Base-by-base conservation (phyloP, 2,329 filamentous ascomycete genomes). In the Xylaria sp. region DNA sequence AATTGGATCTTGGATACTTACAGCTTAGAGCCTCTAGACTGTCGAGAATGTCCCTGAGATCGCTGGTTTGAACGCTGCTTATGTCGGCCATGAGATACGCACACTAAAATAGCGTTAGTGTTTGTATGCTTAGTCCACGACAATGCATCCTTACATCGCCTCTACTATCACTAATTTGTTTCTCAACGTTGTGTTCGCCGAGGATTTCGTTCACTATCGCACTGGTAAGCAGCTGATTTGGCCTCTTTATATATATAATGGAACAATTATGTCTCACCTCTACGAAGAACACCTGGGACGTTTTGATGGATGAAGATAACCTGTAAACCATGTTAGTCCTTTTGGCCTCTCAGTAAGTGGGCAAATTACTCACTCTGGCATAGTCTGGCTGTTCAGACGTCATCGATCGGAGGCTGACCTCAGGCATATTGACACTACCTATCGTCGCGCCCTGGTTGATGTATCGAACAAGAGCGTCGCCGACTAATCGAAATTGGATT, bases 81-180 rank as follows among this genome's bases (percentile, higher is more conserved):
- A 99, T 92, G 83, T 99, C 96, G 7, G 96, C 96, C 94, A 99
- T 97, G 71, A 99, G 85, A 80, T 99, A 99, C 23, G 96, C 96
- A 73, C 96, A 87, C 86, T 91, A 74, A 15, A 65, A 6, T 63
- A 54, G 66, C 63, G 36, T 66, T 60, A 67, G 63, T 42, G 15
- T 57, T 33, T 51, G 36, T 49, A 4, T 59, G 42, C 31, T 4
- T 26, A 49, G 38, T 10, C 15, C 20, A n/a, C 4, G 9, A 6
- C 54, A 59, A 33, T 38, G 31, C 23, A 9, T 38, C 13, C 87
- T 72, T 82, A 93, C 91, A 79, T 98, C 95, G 74, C 94, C 95
- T 83, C 91, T 92, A 82, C 92, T 97, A 80, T 98, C 96, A 59
- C 93, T 96, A 85, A 97, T 98, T 83, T 99, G 96, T 86, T 98